Evolutionary conservation across 2,329 filamentous ascomycete species (phyloP).

Genomic region (Chaetomium sp.): DNA sequence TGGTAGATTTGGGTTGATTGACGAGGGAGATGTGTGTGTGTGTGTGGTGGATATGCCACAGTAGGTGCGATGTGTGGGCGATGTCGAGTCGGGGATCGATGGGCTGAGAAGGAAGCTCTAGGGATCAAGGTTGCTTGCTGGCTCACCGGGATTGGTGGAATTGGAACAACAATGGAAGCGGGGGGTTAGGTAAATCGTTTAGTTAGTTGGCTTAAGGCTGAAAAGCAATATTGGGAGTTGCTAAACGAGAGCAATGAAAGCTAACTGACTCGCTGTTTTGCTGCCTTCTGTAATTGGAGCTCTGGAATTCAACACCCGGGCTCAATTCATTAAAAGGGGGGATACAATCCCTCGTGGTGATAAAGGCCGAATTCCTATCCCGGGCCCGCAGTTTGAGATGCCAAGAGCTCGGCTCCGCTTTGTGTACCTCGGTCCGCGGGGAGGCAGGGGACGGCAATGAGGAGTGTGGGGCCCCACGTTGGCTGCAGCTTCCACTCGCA

Average conservation of each 20-base stretch:
- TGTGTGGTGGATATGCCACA: background rate
- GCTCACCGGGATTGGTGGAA: slow-evolving; percentile 19
- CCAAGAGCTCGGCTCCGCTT: slow-evolving; percentile 24
- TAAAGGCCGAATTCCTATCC: slow-evolving; percentile 9
- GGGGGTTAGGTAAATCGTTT: background rate
- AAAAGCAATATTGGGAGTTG: background rate
- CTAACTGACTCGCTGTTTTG: background rate
- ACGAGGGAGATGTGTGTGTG: background rate
- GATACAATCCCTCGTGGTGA: background rate
- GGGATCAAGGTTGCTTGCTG: background rate
- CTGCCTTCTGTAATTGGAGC: background rate
- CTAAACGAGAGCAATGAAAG: background rate
- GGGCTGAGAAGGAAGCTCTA: background rate
- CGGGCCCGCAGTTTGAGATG: slow-evolving; percentile 3
- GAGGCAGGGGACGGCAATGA: slow-evolving; percentile 15
- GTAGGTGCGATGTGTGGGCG: background rate
- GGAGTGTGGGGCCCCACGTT: slow-evolving; percentile 13
- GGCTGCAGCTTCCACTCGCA: background rate
- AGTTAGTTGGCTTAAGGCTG: background rate
- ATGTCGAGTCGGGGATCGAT: background rate
- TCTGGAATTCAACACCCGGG: background rate
- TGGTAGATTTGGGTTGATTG: background rate
- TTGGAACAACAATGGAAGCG: background rate
- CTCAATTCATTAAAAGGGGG: background rate
- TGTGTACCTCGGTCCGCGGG: slow-evolving; percentile 22